A percentile compares a stretch with the other conserved stretches of the same genome.
Conservation (phyloP, 106 monocot genomes). For the Triglochin maritima region DNA sequence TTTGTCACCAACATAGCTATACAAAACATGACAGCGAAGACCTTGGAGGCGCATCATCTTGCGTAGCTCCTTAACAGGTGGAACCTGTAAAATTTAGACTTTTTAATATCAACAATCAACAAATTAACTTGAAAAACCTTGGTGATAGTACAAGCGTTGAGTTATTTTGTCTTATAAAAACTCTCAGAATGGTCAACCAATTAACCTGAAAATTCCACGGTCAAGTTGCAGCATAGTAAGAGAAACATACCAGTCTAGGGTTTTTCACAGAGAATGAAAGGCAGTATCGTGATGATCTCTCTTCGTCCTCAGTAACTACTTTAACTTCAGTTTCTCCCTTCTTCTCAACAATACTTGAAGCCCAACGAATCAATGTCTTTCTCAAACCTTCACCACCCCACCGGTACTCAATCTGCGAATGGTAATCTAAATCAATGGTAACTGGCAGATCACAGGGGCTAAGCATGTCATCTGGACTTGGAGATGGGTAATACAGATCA, state of each 20-base stretch:
- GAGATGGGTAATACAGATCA: conserved; percentile 81
- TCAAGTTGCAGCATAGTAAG: too few relatives aligned
- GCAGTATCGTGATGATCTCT: conserved; percentile 68
- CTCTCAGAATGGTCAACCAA: too few relatives aligned
- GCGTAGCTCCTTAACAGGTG: conserved; percentile 67
- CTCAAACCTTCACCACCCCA: conserved; percentile 96
- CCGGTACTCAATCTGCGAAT: conserved; percentile 84
- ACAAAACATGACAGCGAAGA: conserved; percentile 73
- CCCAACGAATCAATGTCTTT: conserved; percentile 88
- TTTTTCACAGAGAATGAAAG: conserved; percentile 69
- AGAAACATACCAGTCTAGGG: conserved; percentile 36
- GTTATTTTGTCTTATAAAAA: too few relatives aligned
- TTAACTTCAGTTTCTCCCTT: conserved; percentile 46
- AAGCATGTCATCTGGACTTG: conserved; percentile 44
- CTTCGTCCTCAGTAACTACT: conserved; percentile 58
- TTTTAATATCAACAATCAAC: background rate
- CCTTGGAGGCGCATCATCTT: conserved; percentile 87
- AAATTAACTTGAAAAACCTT: background rate
- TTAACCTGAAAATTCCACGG: too few relatives aligned
- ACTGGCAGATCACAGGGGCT: conserved; percentile 59
- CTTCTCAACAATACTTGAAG: conserved; percentile 47
- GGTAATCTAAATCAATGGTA: conserved; percentile 75
- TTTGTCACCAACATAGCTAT: conserved; percentile 77
- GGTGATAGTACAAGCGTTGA: too few relatives aligned
- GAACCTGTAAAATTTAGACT: conserved; percentile 35